Evolutionary conservation across 1,284 basidiomycete species (phyloP), one percentile per base, ranked within the genome.

Genomic region (Fomitopsis betulina): DNA sequence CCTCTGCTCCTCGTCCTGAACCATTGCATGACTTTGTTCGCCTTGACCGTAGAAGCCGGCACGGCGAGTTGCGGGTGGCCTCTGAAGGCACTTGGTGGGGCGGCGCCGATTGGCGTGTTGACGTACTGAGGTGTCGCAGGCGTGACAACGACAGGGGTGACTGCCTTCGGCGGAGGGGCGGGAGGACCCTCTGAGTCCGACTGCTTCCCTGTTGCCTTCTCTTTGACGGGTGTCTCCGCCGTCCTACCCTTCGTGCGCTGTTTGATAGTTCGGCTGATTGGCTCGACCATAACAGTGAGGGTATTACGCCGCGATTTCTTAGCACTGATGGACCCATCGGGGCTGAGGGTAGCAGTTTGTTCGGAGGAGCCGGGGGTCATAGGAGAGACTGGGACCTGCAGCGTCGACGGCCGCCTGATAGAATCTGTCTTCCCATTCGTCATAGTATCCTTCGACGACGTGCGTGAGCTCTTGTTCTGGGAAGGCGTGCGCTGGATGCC

Each of bases 251-350:
- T 78, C 47, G 68, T 59, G 53, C 80, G 77, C 27, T 75, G 76
- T 70, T 84, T 82, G 62, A 87, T 83, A 3, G 76, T 79, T 54
- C 82, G 79, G 60, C 78, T 82, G 64, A 92, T 75, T 6, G 89
- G 89, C 64, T 91, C 89, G 4, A 91, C 88, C 82, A 93, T 90
- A 50, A 93, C 83, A 0, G 88, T 92, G 57, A 94, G 76, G 1
- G 92, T 93, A 71, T 91, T 93, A 62, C 90, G 75, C 67, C 87
- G 79, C 19, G 60, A 58, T 21, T 65, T 78, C 77, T 86, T 86
- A 79, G 82, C 84, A 62, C 73, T 75, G 15, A 67, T 62, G 3
- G 67, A 60, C 59, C 66, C 67, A 42, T 68, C 54, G 0, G 76
- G 76, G 58, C 73, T 78, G 58, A 78, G 63, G 2, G 73, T 72